phyloP scores from a whole-genome alignment of 1,284 basidiomycete genomes.

The Ganoderma lingzhi region DNA sequence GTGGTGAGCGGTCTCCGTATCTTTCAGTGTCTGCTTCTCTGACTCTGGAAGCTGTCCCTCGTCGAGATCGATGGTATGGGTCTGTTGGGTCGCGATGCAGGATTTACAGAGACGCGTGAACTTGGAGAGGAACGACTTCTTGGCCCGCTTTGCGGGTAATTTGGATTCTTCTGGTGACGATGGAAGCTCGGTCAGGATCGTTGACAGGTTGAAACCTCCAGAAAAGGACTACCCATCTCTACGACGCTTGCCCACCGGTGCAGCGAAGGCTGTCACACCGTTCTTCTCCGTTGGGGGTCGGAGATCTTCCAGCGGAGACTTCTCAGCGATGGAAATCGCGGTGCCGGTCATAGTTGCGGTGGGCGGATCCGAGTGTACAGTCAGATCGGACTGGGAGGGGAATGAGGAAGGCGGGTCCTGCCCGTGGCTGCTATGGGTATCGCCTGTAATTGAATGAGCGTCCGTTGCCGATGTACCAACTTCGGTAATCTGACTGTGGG shows the following conservation, averaged over 20 bases:
- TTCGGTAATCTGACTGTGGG: slow-evolving; percentile 19
- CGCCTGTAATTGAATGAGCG: slow-evolving; percentile 27
- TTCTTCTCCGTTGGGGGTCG: slow-evolving; percentile 24
- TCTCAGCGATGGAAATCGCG: slow-evolving; percentile 31
- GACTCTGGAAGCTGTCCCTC: slow-evolving; percentile 37
- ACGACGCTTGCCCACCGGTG: slow-evolving; percentile 36
- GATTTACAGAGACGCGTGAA: slow-evolving; percentile 56
- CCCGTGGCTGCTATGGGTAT: slow-evolving; percentile 30
- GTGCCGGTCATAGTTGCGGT: slow-evolving; percentile 29
- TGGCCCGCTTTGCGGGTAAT: slow-evolving; percentile 45
- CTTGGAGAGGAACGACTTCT: slow-evolving; percentile 52
- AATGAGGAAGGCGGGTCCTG: slow-evolving; percentile 31
- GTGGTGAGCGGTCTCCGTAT: slow-evolving; percentile 33
- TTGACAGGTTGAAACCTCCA: slow-evolving; percentile 43
- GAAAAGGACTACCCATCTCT: slow-evolving; percentile 42
- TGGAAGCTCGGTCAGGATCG: slow-evolving; percentile 40
- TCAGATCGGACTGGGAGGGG: slow-evolving; percentile 28
- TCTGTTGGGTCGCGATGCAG: slow-evolving; percentile 49
- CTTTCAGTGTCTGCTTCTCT: slow-evolving; percentile 42
- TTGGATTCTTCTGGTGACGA: slow-evolving; percentile 33
- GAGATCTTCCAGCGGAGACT: slow-evolving; percentile 19
- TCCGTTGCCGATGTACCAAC: slow-evolving; percentile 23
- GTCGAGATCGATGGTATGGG: slow-evolving; percentile 47
- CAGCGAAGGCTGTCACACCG: slow-evolving; percentile 30
- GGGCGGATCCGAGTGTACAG: slow-evolving; percentile 25